Base-by-base conservation (phyloP, 176 grass and related monocot species). In the Aegilops speltoides region DNA sequence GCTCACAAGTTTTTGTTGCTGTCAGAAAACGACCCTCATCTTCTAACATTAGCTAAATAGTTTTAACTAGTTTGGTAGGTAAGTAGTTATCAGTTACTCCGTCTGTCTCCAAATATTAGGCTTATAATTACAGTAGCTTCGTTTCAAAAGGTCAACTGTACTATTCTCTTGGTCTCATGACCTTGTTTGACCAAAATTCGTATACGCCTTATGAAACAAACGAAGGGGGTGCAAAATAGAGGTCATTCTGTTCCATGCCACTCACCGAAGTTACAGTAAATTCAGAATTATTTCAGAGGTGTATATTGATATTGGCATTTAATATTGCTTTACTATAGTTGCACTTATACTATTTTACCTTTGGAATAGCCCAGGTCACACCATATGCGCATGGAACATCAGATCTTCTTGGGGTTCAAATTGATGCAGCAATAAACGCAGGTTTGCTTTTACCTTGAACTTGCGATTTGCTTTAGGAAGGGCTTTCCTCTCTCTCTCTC, bases 361-460 rank as follows among this genome's bases (percentile, higher is more conserved):
- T 83, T 89, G 59, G 84, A 86, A 80, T 92, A 92, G 73, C 70
- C 81, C 93, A 98, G 96, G 96, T 98, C 76, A 98, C 93, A 83
- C 93, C 97, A 87, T 99, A 99, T 85, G 90, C 93, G 84, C 97
- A 96, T 85, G 97, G 93, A 81, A 80, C 94, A 77, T 96, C 94
- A 71, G 94, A 99, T 88, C 93, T 99, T 84, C 97, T 99, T 91
- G 93, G 92, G 65, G 95, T 99, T 82, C 97, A 99, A 94, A 99
- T 99, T 67, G 97, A 99, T 76, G 97, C 97, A 84, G 97, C 97
- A 66, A 93, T 99, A 88, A 99, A 99, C 80, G 84, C 94, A 87
- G 97, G 97, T 99, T 82, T 52, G 84, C 82, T 60, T 75, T 84
- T 14, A 0, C 74, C 43, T 78, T 85, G 31, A 57, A 11, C 75